Evolutionary conservation across 2,329 filamentous ascomycete species (phyloP).

Genomic region (Xylariales sp.): DNA sequence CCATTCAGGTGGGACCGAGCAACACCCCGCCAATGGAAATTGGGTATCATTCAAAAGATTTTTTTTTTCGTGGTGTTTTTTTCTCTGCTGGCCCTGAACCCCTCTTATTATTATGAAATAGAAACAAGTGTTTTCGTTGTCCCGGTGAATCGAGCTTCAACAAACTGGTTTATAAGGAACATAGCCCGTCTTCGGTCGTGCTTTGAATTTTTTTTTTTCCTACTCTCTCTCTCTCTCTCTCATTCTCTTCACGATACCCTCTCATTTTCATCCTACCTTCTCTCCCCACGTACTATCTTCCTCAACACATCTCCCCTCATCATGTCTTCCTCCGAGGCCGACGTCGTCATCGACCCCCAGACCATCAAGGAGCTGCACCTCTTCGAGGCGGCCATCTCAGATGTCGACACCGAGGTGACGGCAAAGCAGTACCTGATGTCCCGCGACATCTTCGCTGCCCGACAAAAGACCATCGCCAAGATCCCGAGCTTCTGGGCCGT

Average conservation of each 20-base stretch:
- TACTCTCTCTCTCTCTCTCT: no score
- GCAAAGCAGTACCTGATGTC: conserved; percentile 50
- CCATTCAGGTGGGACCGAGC: conserved; percentile 30
- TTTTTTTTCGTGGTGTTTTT: conserved; percentile 24
- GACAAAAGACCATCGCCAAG: conserved; percentile 65
- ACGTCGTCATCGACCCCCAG: conserved; percentile 47
- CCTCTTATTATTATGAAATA: conserved; percentile 34
- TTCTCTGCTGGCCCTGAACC: conserved; percentile 17
- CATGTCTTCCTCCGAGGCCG: conserved; percentile 44
- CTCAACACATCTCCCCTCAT: conserved; percentile 42
- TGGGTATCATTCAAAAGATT: conserved; percentile 24
- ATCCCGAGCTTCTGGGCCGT: conserved; percentile 77
- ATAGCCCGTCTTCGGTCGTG: conserved; percentile 14
- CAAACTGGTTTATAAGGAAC: conserved; percentile 30
- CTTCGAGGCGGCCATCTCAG: conserved; percentile 48
- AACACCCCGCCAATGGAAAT: conserved; percentile 37
- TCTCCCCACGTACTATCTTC: neutral
- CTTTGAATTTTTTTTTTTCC: conserved; percentile 20
- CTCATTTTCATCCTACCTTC: neutral
- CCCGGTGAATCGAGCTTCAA: conserved; percentile 30
- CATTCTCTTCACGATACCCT: neutral
- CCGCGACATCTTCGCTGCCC: conserved; percentile 63
- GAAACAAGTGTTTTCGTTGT: conserved; percentile 36
- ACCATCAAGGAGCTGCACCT: conserved; percentile 51
- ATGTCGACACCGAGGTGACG: conserved; percentile 50